Base-by-base conservation (phyloP, 495 filamentous ascomycete genomes). In the Neurospora cerealis region DNA sequence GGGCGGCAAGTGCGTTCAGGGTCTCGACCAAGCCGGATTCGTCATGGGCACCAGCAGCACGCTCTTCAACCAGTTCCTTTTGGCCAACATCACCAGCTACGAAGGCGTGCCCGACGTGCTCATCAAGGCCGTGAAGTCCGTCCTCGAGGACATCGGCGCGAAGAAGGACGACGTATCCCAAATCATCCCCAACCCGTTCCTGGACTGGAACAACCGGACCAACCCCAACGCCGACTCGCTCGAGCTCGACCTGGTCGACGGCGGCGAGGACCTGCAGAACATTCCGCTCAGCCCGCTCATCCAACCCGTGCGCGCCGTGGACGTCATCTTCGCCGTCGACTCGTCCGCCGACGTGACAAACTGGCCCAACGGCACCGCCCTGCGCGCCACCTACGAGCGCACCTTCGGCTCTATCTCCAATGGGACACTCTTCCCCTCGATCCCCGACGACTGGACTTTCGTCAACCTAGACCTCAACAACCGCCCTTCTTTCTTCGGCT, bases 241-340 rank as follows among this genome's bases (percentile, higher is more conserved):
- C 38, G 81, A 87, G 69, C 88, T 98, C 32, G 92, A 91, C 39
- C 87, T 98, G 24, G 92, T 95, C 19, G 95, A 98, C 79, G 95
- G 95, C 40, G 95, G 95, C 60, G 87, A 92, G 79, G 95, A 97
- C 79, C 78, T 89, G 24, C 93, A 98, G 79, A 97, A 97, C 80
- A 89, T 97, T 70, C 95, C 95, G 0, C 85, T 97, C 2, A 87
- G 94, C 75, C 96, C 96, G 0, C 87, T 95, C 6, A 92, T 97
- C 78, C 93, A 97, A 77, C 93, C 93, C 0, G 40, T 81, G 38
- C 92, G 95, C 36, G 75, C 87, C 54, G 91, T 98, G 70, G 96
- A 98, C 80, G 92, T 97, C 34, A 94, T 98, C 80, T 97, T 98
- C 80, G 95, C 95, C 32, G 84, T 97, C 75, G 95, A 98, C 82